Evolutionary conservation across 805 yeast species (phyloP), one percentile per base, ranked within the genome.

Genomic region (Ogataea naganishii): DNA sequence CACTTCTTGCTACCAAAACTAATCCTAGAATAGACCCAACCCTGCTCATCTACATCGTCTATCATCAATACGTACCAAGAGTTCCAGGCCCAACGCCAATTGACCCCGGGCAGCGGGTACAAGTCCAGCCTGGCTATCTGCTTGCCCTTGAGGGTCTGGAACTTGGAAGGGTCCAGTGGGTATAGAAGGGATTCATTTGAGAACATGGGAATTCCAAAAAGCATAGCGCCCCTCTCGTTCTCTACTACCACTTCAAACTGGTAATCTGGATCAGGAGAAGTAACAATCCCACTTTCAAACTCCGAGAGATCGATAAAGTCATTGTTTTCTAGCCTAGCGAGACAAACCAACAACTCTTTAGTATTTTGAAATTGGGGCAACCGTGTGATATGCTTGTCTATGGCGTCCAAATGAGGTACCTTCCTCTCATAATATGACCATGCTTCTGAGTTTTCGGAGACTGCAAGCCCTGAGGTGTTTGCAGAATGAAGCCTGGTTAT

Each of bases 61-160:
- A 62, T 50, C 77, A 70, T 71, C 34, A 69, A 42, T 4, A 68
- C 60, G 34, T 69, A 65, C 78, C 77, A 71, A 24, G 43, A 44
- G n/a, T 54, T 56, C 79, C 79, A 72, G 14, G 55, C 41, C 79
- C 79, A 72, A 29, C 40, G 34, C 79, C 78, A 72, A 29, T 54
- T 43, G 19, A 58, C 46, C 23, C 64, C 74, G 1, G 79, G 76
- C 14, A 70, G 51, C 0, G 75, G 73, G 33, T 50, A 45, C 38
- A 55, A 31, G 33, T 45, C 33, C 24, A 56, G 25, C 21, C 41
- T 35, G 29, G 38, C 28, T 34, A 71, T 41, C 13, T 51, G 44
- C 3, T 47, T 43, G 1, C 75, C 75, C 20, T 57, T 49, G 11
- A 68, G 34, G 18, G 62, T 58, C 44, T 67, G 74, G 37, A 46